Evolutionary conservation across 2,329 filamentous ascomycete genomes (phyloP), one percentile per base, ranked within the genome.

Genomic region (Clonostachys chloroleuca): DNA sequence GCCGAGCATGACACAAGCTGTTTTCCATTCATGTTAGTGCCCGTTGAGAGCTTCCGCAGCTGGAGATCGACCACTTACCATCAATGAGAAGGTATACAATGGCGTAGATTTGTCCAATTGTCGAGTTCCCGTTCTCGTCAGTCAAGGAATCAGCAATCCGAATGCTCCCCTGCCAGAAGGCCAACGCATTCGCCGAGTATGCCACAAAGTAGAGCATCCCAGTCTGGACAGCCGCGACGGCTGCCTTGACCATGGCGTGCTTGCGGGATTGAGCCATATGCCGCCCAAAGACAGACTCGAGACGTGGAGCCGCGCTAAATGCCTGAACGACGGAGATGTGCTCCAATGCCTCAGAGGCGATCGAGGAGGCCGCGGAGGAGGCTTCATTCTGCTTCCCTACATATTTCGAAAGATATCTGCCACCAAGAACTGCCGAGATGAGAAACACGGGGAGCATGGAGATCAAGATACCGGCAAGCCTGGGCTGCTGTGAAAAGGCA

Each of bases 161-260:
- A 35, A 67, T 71, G 51, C 79, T 83, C 42, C 83, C 84, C 59
- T 86, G 77, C 81, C 82, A 87, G 57, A 85, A 87, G 0, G 83
- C 81, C 14, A 87, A 67, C 2, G 80, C 81, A 58, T 86, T 87
- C 6, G 81, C 81, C 3, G 80, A 75, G 53, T 84, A 87, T 5
- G 82, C 80, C 52, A 87, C 78, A 52, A 87, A 87, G 58, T 85
- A 87, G 7, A 86, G 65, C n/a, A 78, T 60, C 10, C 83, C 83
- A 6, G 80, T 72, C 56, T 86, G 81, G 0, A 78, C 60, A 5
- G 77, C 84, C 24, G 77, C 70, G 1, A 75, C 70, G 2, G 74
- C 62, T 0, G 79, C 75, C 58, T 85, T 87, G 51, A 79, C 78
- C 49, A 81, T 71, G 3, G 75, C 81, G 18, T 77, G 70, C 10